These are phyloP conservation scores for Juncus inflexus DNA, from an alignment of 176 grass and related monocot species.

Conservation along the genomic window DNA sequence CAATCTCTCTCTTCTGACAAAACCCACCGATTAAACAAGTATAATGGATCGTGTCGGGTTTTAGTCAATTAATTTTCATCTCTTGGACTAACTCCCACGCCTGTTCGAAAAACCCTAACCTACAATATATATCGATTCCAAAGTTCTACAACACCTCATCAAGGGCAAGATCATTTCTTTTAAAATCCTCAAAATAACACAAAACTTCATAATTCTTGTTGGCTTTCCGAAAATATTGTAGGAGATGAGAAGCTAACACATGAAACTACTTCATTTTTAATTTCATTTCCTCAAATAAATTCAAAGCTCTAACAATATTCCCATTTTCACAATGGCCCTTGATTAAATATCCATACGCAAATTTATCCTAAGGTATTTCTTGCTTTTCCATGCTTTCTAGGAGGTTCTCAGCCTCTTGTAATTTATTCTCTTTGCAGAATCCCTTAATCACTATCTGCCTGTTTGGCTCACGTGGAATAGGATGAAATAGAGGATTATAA, in stretches of 20 bases:
- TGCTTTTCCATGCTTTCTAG: constrained; percentile 44
- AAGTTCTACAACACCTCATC: constrained; percentile 71
- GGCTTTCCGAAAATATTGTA: constrained; percentile 45
- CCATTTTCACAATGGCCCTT: constrained; percentile 47
- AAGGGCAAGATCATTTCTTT: constrained; percentile 39
- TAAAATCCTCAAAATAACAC: constrained; percentile 46
- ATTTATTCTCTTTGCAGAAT: constrained; percentile 62
- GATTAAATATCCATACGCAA: constrained; percentile 59
- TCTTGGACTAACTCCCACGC: constrained; percentile 57
- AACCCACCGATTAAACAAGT: constrained; percentile 75
- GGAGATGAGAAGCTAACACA: constrained; percentile 42
- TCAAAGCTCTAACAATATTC: constrained; percentile 39
- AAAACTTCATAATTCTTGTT: constrained; percentile 46
- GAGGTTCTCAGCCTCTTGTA: constrained; percentile 62
- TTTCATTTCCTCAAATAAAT: constrained; percentile 55
- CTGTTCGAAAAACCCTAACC: constrained; percentile 45
- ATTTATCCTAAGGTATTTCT: constrained; percentile 34
- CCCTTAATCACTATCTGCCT: constrained; percentile 36
- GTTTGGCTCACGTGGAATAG: no score
- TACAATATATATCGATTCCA: constrained; percentile 54
- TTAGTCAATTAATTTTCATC: constrained; percentile 50
- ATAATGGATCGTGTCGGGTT: constrained; percentile 71
- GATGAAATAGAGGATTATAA: no score
- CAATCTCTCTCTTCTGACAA: constrained; percentile 54
- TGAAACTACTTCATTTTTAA: constrained; percentile 42